Percentiles rank a stretch among this genome's conserved stretches.
Conservation (phyloP, 1,284 basidiomycete genomes). For the Ustilago xerochloae region DNA sequence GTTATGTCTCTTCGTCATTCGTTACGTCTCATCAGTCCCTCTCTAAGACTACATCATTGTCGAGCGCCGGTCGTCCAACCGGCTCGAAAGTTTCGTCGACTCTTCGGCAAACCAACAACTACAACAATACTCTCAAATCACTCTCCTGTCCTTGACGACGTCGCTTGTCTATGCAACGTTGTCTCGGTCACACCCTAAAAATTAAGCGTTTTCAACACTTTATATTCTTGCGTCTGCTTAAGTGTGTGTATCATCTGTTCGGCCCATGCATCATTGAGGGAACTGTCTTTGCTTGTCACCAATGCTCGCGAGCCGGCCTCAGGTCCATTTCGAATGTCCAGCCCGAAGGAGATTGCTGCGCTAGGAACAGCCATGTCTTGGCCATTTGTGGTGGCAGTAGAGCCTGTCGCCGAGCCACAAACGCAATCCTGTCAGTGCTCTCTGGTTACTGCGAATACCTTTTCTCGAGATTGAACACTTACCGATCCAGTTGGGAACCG, state of each 20-base stretch:
- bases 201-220: slow-evolving; percentile 51
- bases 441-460: neutral
- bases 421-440: neutral
- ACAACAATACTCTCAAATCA: slow-evolving; percentile 24
- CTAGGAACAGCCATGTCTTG: slow-evolving; percentile 61
- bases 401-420: slow-evolving; percentile 13
- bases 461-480: neutral
- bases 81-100: slow-evolving; percentile 27
- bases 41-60: slow-evolving; percentile 10
- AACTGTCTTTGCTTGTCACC: too few relatives aligned
- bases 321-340: slow-evolving; percentile 62
- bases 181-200: slow-evolving; percentile 29
- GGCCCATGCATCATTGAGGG: too few relatives aligned
- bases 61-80: slow-evolving; percentile 8
- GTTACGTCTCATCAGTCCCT: slow-evolving; percentile 7
- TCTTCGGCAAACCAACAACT: slow-evolving; percentile 31
- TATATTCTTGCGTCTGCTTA: neutral
- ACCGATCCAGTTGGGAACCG: slow-evolving; percentile 49
- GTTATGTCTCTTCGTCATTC: neutral
- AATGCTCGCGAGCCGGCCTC: slow-evolving; percentile 57
- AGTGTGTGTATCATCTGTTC: neutral
- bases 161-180: slow-evolving; percentile 39
- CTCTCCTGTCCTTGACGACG: slow-evolving; percentile 14
- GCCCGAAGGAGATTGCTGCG: slow-evolving; percentile 47
- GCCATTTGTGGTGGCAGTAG: slow-evolving; percentile 55